Evolutionary conservation across 208 protist species (phyloP), one percentile per base, ranked within the genome.

Genomic region (Porcisia hertigi): DNA sequence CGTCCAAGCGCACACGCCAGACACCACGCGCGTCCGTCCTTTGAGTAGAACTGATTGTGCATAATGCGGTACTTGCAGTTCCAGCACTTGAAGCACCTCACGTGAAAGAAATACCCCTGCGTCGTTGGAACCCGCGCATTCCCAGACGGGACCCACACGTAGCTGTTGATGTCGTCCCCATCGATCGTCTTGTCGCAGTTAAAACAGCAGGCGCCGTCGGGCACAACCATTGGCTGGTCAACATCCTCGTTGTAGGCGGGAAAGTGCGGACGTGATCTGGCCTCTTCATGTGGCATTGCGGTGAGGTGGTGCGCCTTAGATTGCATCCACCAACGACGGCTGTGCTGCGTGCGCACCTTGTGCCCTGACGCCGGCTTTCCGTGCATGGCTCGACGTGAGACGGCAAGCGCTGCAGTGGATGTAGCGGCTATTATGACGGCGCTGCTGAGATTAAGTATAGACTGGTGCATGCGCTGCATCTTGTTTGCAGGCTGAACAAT

Each of bases 21-120:
- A 69, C 93, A 97, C 90, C 88, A 95, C 77, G 93, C 93, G 23
- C 78, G 81, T 18, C 87, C 88, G 73, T 96, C 92, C 86, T 96
- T 94, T 11, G 91, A 95, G 84, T 94, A 96, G 75, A 97, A 97
- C 74, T 96, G 87, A 73, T 97, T 97, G 86, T 97, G 91, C 52
- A 94, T 88, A 34, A 97, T 88, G 45, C 93, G 86, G 70, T 89
- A 86, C 80, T 92, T 93, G 81, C 93, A 97, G 65, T 89, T 83
- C 85, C 86, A 91, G 71, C 93, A 97, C 80, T 97, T 97, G 86
- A 97, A 97, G 86, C 93, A 97, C 54, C 84, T 80, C 70, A 94
- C 88, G 78, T 97, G 93, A 75, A 97, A 97, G 69, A 97, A 95
- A 83, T 97, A 97, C 49, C 93, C 93, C 80, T 95, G 86, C 76